Evolutionary conservation across 768 basidiomycete genomes (phyloP).

Genomic region (Dentipellis sp.): DNA sequence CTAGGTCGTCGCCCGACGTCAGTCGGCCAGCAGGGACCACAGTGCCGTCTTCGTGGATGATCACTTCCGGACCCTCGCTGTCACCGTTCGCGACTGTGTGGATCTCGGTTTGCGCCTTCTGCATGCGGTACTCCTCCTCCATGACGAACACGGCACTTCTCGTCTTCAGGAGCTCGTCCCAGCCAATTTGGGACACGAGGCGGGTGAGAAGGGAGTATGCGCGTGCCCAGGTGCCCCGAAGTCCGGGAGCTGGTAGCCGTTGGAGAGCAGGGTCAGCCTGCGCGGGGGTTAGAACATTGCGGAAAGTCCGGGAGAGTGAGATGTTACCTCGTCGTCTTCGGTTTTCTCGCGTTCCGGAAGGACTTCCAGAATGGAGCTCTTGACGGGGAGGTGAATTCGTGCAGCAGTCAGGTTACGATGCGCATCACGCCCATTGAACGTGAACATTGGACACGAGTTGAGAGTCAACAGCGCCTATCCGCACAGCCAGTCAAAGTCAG

Average conservation of each 20-base stretch:
- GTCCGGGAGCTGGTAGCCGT: constrained; percentile 89
- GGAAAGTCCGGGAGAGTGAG: neutral
- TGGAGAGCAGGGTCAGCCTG: constrained; percentile 89
- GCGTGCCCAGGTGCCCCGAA: constrained; percentile 92
- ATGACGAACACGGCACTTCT: constrained; percentile 96
- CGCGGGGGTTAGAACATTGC: neutral
- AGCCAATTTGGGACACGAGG: constrained; percentile 90
- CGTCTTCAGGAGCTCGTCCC: constrained; percentile 96
- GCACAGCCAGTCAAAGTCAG: neutral
- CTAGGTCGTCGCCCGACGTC: constrained; percentile 23
- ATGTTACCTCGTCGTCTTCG: constrained; percentile 72
- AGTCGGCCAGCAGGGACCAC: constrained; percentile 20
- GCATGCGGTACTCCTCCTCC: constrained; percentile 99
- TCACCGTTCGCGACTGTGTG: constrained; percentile 24
- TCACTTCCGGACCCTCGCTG: constrained; percentile 11
- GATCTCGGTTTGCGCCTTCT: constrained; percentile 78
- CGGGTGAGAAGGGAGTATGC: constrained; percentile 88
- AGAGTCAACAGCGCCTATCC: constrained; percentile 73
- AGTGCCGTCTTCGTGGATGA: constrained; percentile 59
- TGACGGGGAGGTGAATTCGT: constrained; percentile 79
- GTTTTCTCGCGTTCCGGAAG: constrained; percentile 76
- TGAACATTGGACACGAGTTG: constrained; percentile 99
- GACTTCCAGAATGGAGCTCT: constrained; percentile 80
- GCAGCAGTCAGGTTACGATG: constrained; percentile 78
- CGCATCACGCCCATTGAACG: constrained; percentile 91